Conservation (phyloP, 2,329 filamentous ascomycete species). For the Colletotrichum shisoi region DNA sequence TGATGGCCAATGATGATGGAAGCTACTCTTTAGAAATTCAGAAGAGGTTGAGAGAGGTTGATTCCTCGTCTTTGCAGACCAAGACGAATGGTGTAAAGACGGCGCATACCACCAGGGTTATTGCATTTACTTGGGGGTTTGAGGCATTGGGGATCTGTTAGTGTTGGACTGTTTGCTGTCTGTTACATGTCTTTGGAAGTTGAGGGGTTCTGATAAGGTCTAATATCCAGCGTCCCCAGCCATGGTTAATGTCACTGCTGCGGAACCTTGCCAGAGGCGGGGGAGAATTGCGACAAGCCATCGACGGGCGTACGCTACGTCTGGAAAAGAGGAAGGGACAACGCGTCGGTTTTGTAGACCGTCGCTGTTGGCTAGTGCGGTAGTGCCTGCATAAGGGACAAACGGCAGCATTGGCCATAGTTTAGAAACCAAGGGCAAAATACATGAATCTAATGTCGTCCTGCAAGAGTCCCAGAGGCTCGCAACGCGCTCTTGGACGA, state of each 20-base stretch:
- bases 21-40: constrained; percentile 41
- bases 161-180: constrained; percentile 37
- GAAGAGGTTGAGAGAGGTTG: constrained; percentile 35
- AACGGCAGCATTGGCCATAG: constrained; percentile 30
- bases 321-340: constrained; percentile 3
- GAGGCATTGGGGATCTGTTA: constrained; percentile 35
- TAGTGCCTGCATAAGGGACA: constrained; percentile 26
- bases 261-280: constrained; percentile 5
- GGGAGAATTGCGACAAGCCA: neutral
- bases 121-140: constrained; percentile 39
- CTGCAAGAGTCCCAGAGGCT: constrained; percentile 3
- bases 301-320: constrained; percentile 15
- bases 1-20: constrained; percentile 41
- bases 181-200: constrained; percentile 36
- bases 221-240: constrained; percentile 22
- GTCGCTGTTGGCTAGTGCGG: constrained; percentile 33
- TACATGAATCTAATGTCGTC: constrained; percentile 12
- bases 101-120: constrained; percentile 38
- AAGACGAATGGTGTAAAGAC: constrained; percentile 34
- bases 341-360: constrained; percentile 32
- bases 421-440: constrained; percentile 20
- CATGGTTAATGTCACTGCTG: constrained; percentile 7
- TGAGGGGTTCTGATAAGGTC: constrained; percentile 27
- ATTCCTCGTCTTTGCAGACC: constrained; percentile 37
- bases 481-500: neutral